A percentile compares a stretch with the other conserved stretches of the same genome.
Conservation (phyloP, 2,329 filamentous ascomycete genomes). For the Neobulgaria alba region DNA sequence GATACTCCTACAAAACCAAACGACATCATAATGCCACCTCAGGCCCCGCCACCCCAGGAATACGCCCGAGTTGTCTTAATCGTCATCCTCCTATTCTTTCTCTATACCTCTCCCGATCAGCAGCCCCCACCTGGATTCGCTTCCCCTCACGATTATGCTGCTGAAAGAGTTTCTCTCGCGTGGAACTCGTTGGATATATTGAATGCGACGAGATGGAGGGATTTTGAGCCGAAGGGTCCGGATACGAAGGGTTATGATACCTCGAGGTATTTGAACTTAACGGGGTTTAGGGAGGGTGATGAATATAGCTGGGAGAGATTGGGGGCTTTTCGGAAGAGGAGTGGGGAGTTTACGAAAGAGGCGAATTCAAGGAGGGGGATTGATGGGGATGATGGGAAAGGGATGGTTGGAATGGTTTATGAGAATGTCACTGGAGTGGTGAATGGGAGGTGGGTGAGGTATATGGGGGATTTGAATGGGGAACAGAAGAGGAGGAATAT, state of each 20-base stretch:
- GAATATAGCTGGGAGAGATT: conserved; percentile 73
- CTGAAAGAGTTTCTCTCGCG: conserved; percentile 42
- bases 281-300: conserved; percentile 67
- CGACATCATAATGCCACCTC: conserved; percentile 18
- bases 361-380: conserved; percentile 31
- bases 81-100: conserved; percentile 27
- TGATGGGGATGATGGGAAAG: conserved; percentile 6
- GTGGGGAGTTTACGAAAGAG: conserved; percentile 50
- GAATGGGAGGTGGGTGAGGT: conserved; percentile 25
- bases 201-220: conserved; percentile 50
- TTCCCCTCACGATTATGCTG: conserved; percentile 34
- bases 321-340: conserved; percentile 54
- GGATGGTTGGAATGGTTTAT: conserved; percentile 22
- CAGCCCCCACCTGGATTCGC: conserved; percentile 32
- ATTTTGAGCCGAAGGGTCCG: conserved; percentile 41
- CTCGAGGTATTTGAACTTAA: conserved; percentile 55
- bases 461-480: conserved; percentile 18
- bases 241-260: conserved; percentile 18
- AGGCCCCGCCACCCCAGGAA: conserved; percentile 21
- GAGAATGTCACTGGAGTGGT: conserved; percentile 29
- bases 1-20: not conserved
- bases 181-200: conserved; percentile 43
- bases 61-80: conserved; percentile 23
- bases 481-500: conserved; percentile 22
- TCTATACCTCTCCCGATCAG: conserved; percentile 24